These are phyloP conservation scores for Dalbergia cochinchinensis DNA, from an alignment of 306 rosid genomes.

Conservation along the genomic window DNA sequence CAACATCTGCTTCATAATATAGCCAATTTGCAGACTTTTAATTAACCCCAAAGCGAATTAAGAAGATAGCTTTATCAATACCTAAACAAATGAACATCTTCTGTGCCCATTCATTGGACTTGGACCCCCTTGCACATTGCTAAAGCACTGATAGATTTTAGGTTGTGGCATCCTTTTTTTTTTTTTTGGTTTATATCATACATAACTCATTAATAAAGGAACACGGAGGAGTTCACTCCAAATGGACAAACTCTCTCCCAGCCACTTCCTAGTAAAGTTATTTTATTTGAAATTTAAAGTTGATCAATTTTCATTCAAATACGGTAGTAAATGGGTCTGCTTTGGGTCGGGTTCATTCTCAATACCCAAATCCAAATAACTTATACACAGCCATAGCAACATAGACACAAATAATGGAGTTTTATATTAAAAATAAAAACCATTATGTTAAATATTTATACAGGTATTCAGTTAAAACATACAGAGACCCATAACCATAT, in stretches of 20 bases:
- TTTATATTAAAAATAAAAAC: neutral
- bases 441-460: neutral
- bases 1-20: slow-evolving; percentile 4
- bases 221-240: neutral
- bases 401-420: neutral
- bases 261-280: no score
- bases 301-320: neutral
- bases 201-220: neutral
- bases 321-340: neutral
- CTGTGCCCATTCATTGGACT: neutral
- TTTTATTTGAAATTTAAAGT: neutral
- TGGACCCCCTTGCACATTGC: neutral
- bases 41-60: neutral
- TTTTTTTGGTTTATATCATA: neutral
- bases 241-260: neutral
- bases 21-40: neutral
- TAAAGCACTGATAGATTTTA: neutral
- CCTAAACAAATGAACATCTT: neutral
- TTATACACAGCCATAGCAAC: neutral
- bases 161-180: no score
- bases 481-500: neutral
- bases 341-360: neutral
- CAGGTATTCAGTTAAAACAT: neutral
- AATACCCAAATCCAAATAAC: neutral
- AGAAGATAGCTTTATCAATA: slow-evolving; percentile 1